phyloP scores from a whole-genome alignment of 345 rosid species.

The Salix viminalis region DNA sequence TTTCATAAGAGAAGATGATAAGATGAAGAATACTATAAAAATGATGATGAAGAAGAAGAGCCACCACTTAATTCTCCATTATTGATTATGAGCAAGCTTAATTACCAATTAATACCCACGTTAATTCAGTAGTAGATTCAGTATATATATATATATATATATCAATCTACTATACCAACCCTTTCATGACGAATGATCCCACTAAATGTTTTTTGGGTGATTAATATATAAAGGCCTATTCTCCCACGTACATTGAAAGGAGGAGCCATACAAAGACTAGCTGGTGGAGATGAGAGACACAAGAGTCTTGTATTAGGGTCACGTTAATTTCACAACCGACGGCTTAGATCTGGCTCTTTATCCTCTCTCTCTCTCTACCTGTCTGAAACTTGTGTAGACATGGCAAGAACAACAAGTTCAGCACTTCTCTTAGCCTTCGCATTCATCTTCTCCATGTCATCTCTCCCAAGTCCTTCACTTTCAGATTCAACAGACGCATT shows the following conservation, averaged over 20 bases:
- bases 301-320: not conserved
- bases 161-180: no score
- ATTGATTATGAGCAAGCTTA: no score
- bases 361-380: not conserved
- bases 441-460: slow-evolving; percentile 10
- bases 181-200: not conserved
- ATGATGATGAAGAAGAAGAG: no score
- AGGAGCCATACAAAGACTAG: not conserved
- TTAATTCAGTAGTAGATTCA: no score
- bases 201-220: not conserved
- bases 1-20: no score
- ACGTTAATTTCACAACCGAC: not conserved
- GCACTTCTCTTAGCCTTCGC: slow-evolving; percentile 21
- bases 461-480: slow-evolving; percentile 26
- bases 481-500: slow-evolving; percentile 44
- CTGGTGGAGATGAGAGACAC: not conserved
- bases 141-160: no score
- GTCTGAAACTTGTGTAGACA: not conserved
- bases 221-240: not conserved
- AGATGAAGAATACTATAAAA: no score
- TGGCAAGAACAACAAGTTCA: slow-evolving; percentile 5
- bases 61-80: no score
- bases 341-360: not conserved
- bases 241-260: not conserved
- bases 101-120: no score